Conservation (phyloP, 2,329 filamentous ascomycete species). For the Ilyonectria mors-panacis region DNA sequence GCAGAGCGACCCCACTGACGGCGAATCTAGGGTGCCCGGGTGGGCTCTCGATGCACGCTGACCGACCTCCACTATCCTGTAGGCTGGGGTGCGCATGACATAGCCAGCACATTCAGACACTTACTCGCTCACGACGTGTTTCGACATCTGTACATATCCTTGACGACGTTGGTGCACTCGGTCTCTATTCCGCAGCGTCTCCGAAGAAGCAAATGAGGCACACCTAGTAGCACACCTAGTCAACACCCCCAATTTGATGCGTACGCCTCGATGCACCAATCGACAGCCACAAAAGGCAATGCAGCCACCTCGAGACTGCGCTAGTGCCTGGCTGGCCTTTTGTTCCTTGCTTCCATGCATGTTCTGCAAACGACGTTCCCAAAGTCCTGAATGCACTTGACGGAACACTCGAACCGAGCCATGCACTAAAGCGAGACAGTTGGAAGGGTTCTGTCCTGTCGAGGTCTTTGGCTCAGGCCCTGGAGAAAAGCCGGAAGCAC, state of each 20-base stretch:
- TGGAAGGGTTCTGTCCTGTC: neutral
- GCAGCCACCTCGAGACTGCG: neutral
- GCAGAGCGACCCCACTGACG: neutral
- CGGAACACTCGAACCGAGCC: neutral
- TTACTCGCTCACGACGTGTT: neutral
- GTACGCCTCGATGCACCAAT: neutral
- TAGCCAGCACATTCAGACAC: neutral
- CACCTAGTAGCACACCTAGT: neutral
- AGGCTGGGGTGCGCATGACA: slow-evolving; percentile 4
- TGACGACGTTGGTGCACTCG: neutral
- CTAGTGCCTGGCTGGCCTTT: slow-evolving; percentile 6
- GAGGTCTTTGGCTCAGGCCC: neutral
- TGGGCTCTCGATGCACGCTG: neutral
- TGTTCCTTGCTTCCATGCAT: slow-evolving; percentile 11
- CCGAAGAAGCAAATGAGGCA: neutral
- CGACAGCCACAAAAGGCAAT: neutral
- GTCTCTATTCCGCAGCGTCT: neutral
- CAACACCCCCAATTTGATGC: neutral
- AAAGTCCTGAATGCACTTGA: neutral
- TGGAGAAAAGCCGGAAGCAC: neutral
- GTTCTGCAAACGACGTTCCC: neutral
- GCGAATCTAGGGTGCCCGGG: neutral
- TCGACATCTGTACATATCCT: neutral
- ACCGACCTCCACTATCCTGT: neutral
- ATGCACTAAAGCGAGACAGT: too few relatives aligned